phyloP scores from a whole-genome alignment of 352 stramenopile species.

The Phytophthora ramorum region DNA sequence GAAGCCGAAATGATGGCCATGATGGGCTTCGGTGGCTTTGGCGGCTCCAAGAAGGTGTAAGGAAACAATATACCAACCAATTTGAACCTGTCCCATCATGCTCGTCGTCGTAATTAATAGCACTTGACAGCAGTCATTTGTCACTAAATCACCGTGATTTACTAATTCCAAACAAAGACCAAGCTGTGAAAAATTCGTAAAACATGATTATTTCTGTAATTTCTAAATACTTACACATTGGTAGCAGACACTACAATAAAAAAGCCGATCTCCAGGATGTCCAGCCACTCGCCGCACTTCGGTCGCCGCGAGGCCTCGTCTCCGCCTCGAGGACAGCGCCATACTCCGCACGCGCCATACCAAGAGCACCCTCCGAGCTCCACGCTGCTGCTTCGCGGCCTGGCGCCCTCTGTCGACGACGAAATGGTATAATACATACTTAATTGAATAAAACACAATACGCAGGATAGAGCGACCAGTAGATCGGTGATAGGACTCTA shows the following conservation, averaged over 20 bases:
- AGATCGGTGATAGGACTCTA: slow-evolving; percentile 17
- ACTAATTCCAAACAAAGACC: background rate
- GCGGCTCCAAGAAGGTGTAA: slow-evolving; percentile 75
- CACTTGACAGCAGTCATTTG: background rate
- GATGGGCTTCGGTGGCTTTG: slow-evolving; percentile 93
- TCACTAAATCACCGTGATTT: background rate
- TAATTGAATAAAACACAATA: slow-evolving; percentile 16
- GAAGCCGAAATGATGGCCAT: slow-evolving; percentile 92
- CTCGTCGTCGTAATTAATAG: slow-evolving; percentile 10
- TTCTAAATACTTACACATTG: background rate
- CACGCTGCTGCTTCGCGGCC: slow-evolving; percentile 68
- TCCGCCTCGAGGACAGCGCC: slow-evolving; percentile 16
- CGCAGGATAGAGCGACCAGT: slow-evolving; percentile 3
- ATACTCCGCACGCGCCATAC: slow-evolving; percentile 2
- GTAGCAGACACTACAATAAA: background rate
- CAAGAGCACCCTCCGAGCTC: slow-evolving; percentile 52
- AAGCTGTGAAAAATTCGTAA: background rate
- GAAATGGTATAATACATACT: slow-evolving; percentile 63
- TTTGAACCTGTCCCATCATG: slow-evolving; percentile 7
- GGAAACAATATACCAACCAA: background rate
- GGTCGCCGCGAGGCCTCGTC: slow-evolving; percentile 4
- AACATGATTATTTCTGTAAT: background rate
- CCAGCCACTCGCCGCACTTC: slow-evolving; percentile 15
- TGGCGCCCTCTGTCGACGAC: slow-evolving; percentile 59
- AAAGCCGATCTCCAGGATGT: slow-evolving; percentile 19